Base-by-base conservation (phyloP, 257 asterid species). In the Jaltomata sinuosa region DNA sequence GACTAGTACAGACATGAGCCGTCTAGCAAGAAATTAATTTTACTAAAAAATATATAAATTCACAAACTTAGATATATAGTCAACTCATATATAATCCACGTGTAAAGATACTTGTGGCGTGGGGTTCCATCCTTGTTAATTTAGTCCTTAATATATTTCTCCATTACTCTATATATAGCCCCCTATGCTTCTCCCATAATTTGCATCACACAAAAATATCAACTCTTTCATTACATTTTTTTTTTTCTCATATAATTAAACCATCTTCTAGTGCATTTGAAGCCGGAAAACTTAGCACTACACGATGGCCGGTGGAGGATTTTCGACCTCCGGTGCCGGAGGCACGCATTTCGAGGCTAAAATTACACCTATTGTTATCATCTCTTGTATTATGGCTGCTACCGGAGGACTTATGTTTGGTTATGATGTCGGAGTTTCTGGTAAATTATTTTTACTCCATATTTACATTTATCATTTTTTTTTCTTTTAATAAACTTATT, bases 361-460 rank as follows among this genome's bases (percentile, higher is more conserved):
- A 87, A 93, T 94, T 40, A 94, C 98, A 7, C 97, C 96, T 11
- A 91, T 93, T 31, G 98, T 94, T 5, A 88, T 94, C 87, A 87
- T 93, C 9, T 94, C 97, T 31, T 94, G 98, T 78, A 88, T 94
- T 85, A 83, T 93, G 94, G 98, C 98, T 3, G 97, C 98, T 85
- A 90, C 93, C 81, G 98, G 98, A 22, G 98, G 98, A 5, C 94
- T 94, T 50, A 94, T 94, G 98, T 94, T 94, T 22, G 98, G 98
- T 16, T 94, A 94, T 12, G 98, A 94, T 16, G 84, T 94, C 3
- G 98, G 98, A 8, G 89, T 93, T 79, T 94, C 98, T 10, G 98
- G 98, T 92, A 31, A 52, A 80, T 36, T 18, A 54, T 1, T 19
- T n/a, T 2, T 38, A 1, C 11, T 1, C 25, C 6, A 54, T 32